These are phyloP conservation scores for Paecilomyces sp. DNA, from an alignment of 2,329 filamentous ascomycete species.

Conservation along the genomic window DNA sequence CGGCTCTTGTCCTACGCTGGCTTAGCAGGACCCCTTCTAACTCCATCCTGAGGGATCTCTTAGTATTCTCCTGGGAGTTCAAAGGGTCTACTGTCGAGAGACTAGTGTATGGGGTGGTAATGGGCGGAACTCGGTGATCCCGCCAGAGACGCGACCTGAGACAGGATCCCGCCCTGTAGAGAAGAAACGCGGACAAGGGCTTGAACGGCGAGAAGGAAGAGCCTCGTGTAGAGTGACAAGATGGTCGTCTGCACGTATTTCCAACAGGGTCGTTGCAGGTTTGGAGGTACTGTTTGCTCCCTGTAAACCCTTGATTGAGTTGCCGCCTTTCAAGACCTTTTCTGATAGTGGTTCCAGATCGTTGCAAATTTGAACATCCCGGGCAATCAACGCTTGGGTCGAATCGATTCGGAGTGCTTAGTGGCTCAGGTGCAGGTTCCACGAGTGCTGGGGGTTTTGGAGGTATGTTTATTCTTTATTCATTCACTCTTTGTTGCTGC, in stretches of 20 bases:
- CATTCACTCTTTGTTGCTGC: background rate
- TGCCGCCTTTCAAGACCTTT: background rate
- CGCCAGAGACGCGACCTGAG: background rate
- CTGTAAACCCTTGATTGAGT: background rate
- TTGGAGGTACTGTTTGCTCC: slow-evolving; percentile 46
- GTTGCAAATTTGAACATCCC: slow-evolving; percentile 55
- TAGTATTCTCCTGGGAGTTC: background rate
- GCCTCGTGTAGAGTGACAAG: slow-evolving; percentile 4
- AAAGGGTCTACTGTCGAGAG: background rate
- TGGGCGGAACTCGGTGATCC: background rate
- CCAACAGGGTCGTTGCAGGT: slow-evolving; percentile 58
- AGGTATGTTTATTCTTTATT: slow-evolving; percentile 24
- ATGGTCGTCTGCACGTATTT: slow-evolving; percentile 57
- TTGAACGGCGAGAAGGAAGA: slow-evolving; percentile 1
- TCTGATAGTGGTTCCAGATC: slow-evolving; percentile 36
- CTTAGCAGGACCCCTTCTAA: background rate
- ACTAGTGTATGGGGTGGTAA: background rate
- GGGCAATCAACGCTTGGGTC: slow-evolving; percentile 29
- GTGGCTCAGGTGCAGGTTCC: slow-evolving; percentile 6
- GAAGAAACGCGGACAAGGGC: slow-evolving; percentile 1
- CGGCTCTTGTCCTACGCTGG: background rate
- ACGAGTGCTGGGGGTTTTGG: slow-evolving; percentile 24
- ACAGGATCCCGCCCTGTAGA: background rate
- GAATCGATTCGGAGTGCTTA: slow-evolving; percentile 55
- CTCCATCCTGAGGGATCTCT: background rate